Evolutionary conservation across 768 basidiomycete genomes (phyloP), one percentile per base, ranked within the genome.

Genomic region (Lentinula sp.): DNA sequence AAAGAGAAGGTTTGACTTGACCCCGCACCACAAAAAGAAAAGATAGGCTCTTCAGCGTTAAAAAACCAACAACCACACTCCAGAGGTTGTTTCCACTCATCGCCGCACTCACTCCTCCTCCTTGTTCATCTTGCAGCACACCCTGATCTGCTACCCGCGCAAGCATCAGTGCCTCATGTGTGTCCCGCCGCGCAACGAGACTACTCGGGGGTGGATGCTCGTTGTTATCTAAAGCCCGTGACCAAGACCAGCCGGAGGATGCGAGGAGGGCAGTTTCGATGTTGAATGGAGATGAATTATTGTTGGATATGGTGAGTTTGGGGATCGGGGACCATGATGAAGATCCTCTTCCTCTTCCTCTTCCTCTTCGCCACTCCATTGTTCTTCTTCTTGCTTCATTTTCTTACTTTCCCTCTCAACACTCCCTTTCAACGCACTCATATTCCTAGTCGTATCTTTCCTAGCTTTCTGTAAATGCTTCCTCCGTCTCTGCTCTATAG

Each of bases 121-220:
- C 54, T 43, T 56, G 54, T 61, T 87, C 85, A 6, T 82, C 82
- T 66, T 84, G 84, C 16, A 85, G 65, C 45, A 86, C 75, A 15
- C 82, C 78, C 70, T 83, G 79, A 68, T 93, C 91, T 5, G 91
- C 92, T 39, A 91, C 79, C 55, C 80, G 82, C 28, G 89, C 90
- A 43, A 94, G 75, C 66, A 81, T 76, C 28, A 85, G 77, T 9
- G 91, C 92, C 74, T 94, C 91, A 42, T 79, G 77, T 5, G 93
- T 95, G 67, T 98, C 95, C 57, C 94, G 75, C 60, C 95, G 77
- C n/a, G 91, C 86, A 36, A 91, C 91, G 65, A 98, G 93, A 57
- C 93, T 95, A 66, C 89, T 91, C 2, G 95, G 91, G 4, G 96
- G 96, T 3, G 96, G 96, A 18, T 79, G 78, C 73, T 97, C 95